phyloP scores from a whole-genome alignment of 768 basidiomycete genomes.

The Clavaria fumosa region DNA sequence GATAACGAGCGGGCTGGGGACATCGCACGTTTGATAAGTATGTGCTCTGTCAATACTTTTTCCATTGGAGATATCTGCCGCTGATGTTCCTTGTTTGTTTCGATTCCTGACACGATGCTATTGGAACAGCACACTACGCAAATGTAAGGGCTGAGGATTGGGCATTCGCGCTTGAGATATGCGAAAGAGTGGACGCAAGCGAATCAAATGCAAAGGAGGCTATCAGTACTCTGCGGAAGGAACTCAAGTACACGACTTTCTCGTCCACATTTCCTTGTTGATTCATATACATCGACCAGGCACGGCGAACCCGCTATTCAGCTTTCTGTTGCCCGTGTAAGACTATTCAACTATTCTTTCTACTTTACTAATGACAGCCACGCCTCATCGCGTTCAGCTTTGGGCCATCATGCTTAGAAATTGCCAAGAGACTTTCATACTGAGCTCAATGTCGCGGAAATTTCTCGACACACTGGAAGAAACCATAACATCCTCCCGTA shows the following conservation, averaged over 20 bases:
- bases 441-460: conserved; percentile 56
- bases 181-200: neutral
- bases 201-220: neutral
- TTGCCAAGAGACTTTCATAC: conserved; percentile 53
- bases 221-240: conserved; percentile 6
- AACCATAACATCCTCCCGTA: conserved; percentile 41
- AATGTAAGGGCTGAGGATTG: neutral
- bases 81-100: neutral
- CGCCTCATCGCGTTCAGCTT: conserved; percentile 28
- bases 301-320: conserved; percentile 65
- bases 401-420: conserved; percentile 90
- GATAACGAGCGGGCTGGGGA: neutral
- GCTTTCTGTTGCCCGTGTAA: conserved; percentile 58
- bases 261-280: conserved; percentile 5
- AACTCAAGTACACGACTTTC: conserved; percentile 2
- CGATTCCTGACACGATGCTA: neutral
- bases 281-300: conserved; percentile 19
- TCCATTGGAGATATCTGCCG: neutral
- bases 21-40: neutral
- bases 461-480: conserved; percentile 72
- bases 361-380: conserved; percentile 1
- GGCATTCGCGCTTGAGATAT: neutral
- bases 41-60: neutral
- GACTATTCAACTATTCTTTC: conserved; percentile 14
- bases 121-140: neutral